Conservation (phyloP, 1,284 basidiomycete genomes). For the Agroathelia rolfsii region DNA sequence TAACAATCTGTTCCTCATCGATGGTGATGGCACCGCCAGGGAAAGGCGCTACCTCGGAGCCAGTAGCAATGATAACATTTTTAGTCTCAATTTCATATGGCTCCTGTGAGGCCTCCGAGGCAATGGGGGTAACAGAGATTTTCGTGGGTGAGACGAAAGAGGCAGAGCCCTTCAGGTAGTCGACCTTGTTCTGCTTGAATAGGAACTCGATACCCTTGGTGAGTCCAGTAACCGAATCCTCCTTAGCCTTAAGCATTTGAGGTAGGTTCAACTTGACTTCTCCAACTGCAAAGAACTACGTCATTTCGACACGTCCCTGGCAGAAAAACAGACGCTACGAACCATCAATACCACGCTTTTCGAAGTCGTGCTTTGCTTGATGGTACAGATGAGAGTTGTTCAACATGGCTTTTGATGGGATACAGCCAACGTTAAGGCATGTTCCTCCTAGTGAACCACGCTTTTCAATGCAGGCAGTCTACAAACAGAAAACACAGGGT, state of each 20-base stretch:
- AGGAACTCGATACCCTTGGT: constrained; percentile 91
- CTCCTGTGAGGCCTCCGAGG: too few species aligned
- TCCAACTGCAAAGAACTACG: constrained; percentile 35
- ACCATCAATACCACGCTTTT: constrained; percentile 90
- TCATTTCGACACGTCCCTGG: too few species aligned
- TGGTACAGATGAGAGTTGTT: constrained; percentile 99
- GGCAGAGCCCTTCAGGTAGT: constrained; percentile 93
- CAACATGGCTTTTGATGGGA: constrained; percentile 95
- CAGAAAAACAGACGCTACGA: constrained; percentile 14
- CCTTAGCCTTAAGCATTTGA: constrained; percentile 90
- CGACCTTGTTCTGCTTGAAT: constrained; percentile 97
- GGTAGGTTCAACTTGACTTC: constrained; percentile 81
- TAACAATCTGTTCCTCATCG: constrained; percentile 95
- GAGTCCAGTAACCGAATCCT: constrained; percentile 72
- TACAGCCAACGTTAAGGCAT: constrained; percentile 97
- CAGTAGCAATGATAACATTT: constrained; percentile 96
- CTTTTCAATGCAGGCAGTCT: constrained; percentile 99
- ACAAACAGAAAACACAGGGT: constrained; percentile 9
- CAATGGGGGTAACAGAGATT: constrained; percentile 74
- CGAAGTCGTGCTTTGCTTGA: constrained; percentile 85
- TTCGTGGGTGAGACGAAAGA: constrained; percentile 79
- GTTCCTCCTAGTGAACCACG: constrained; percentile 93
- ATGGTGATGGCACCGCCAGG: constrained; percentile 86
- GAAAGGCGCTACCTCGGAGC: constrained; percentile 95
- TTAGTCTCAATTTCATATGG: constrained; percentile 81